Evolutionary conservation across 1,139 yeast genomes (phyloP).

Genomic region (Zygosaccharomyces pseudobailii): DNA sequence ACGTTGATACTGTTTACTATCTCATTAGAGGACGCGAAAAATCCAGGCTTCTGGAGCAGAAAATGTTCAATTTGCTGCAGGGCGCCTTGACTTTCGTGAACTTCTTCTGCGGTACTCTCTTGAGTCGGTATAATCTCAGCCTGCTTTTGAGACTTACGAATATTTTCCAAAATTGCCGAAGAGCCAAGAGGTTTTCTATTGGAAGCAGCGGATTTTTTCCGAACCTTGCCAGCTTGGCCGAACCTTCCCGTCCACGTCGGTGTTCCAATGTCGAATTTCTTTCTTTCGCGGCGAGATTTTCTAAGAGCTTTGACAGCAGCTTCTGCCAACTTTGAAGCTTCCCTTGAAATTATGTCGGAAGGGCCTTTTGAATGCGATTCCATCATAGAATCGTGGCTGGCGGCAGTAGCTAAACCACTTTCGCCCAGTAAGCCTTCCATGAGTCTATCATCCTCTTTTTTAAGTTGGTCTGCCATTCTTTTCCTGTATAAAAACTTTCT

Average conservation of each 20-base stretch:
- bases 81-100: constrained; percentile 34
- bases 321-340: constrained; percentile 71
- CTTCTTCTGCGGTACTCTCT: constrained; percentile 10
- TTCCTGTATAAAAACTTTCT: constrained; percentile 44
- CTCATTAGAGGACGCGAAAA: constrained; percentile 52
- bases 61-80: constrained; percentile 38
- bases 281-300: constrained; percentile 60
- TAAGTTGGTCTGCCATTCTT: constrained; percentile 45
- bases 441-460: constrained; percentile 51
- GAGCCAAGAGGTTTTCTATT: constrained; percentile 22
- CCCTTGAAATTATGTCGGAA: constrained; percentile 57
- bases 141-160: constrained; percentile 17
- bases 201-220: constrained; percentile 12
- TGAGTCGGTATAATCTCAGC: constrained; percentile 5
- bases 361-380: constrained; percentile 51
- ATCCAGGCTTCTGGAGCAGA: constrained; percentile 37
- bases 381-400: constrained; percentile 76
- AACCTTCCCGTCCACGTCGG: constrained; percentile 97
- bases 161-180: constrained; percentile 22
- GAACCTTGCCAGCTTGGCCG: constrained; percentile 71
- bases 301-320: constrained; percentile 72
- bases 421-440: constrained; percentile 80
- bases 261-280: constrained; percentile 65
- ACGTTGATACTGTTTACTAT: constrained; percentile 51
- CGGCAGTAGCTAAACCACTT: constrained; percentile 41